Conservation (phyloP, 2,329 filamentous ascomycete species). For the Neofusicoccum sp. region DNA sequence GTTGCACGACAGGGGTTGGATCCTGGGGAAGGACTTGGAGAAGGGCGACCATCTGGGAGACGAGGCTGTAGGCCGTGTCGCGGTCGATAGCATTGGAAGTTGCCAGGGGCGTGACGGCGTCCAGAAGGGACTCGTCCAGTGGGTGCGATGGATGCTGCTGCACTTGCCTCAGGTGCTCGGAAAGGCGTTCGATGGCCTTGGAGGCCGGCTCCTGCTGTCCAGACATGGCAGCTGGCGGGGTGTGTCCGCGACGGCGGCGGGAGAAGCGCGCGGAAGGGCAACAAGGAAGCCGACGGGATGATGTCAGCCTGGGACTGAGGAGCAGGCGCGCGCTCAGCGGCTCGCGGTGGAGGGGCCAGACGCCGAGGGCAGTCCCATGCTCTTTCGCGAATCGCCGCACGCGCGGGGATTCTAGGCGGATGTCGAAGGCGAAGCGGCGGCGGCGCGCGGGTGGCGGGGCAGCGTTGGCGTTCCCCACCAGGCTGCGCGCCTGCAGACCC, state of each 20-base stretch:
- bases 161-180: slow-evolving; percentile 49
- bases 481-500: not conserved
- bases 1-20: slow-evolving; percentile 56
- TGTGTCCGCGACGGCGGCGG: not conserved
- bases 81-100: slow-evolving; percentile 28
- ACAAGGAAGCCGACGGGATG: not conserved
- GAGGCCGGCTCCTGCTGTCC: not conserved
- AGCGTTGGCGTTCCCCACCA: slow-evolving; percentile 9
- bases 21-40: slow-evolving; percentile 60
- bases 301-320: not conserved
- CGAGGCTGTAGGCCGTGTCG: slow-evolving; percentile 35
- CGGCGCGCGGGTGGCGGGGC: slow-evolving; percentile 14
- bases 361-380: not conserved
- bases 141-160: slow-evolving; percentile 47
- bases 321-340: too few species aligned
- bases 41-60: slow-evolving; percentile 52
- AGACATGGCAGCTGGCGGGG: not conserved
- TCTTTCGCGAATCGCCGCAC: not conserved
- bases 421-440: not conserved
- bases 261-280: not conserved
- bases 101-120: slow-evolving; percentile 51
- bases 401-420: not conserved
- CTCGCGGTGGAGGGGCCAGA: too few species aligned
- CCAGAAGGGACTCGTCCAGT: slow-evolving; percentile 53
- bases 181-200: slow-evolving; percentile 28